Base-by-base conservation (phyloP, 495 filamentous ascomycete species). In the Aspergillus asperescens region DNA sequence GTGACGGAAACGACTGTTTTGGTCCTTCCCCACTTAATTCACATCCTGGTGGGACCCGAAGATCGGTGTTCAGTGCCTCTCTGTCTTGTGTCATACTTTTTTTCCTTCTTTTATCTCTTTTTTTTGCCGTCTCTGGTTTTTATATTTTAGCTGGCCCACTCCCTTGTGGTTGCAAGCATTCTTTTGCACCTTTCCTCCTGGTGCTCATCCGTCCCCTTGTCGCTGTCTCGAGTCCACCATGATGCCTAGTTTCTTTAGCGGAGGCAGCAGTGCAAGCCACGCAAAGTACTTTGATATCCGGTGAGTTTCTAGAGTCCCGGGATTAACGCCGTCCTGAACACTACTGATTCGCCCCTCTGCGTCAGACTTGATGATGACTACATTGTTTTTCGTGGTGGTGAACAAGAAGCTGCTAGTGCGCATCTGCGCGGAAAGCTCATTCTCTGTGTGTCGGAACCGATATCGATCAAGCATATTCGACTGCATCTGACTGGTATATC, bases 351-450 rank as follows among this genome's bases (percentile, higher is more conserved):
- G 18, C 29, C 16, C 35, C 39, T 41, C 18, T 37, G 27, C 35
- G 24, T 8, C 58, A 94, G 89, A 18, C 79, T 90, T 49, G 86
- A 91, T 18, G 81, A 88, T 53, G 84, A 88, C 54, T 84, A 90
- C 34, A 77, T 92, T 48, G 81, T 93, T 10, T 83, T 95, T 34
- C 85, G 88, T 18, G 89, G 89, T 35, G 76, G 67, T 54, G 82
- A 87, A 44, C 74, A 85, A 55, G 89, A 94, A 62, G 84, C 89
- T 27, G 77, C 85, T 28, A 88, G 85, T 49, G 84, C 88, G 27
- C 70, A 86, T 20, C 64, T 94, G 50, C 86, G 82, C 56, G 89
- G 89, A 4, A 82, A 78, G 10, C 70, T 95, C 12, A 81, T 91
- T 12, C 77, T 94, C 20, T 92, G 87, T 62, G 68, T 93, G 18